Base-by-base conservation (phyloP, 164 flowering plant genomes). In the Umbellularia californica region DNA sequence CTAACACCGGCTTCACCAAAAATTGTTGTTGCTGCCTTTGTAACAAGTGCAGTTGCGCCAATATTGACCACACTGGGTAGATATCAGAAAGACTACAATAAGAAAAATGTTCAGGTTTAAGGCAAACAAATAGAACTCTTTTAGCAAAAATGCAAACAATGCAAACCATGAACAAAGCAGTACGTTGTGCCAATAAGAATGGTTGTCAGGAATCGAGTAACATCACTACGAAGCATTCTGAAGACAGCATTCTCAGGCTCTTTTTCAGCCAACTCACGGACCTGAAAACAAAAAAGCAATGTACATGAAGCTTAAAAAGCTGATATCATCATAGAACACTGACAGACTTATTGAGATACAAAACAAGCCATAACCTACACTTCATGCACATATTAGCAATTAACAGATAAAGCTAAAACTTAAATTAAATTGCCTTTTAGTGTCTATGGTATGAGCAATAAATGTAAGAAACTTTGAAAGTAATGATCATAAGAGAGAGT, bases 141-240 rank as follows among this genome's bases (percentile, higher is more conserved):
- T 15, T 58, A 27, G 69, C 25, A 69, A 50, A 52, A 74, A 69
- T 70, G 22, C 3, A 50, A 58, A n/a, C 25, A 68, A 50, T 41
- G 33, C 13, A 76, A 55, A 69, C 23, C 33, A 74, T 35, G 70
- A 23, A 71, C 50, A 74, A 70, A 58, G 52, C 22, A 79, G 30
- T 96, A 96, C 99, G 98, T 96, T 74, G 99, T 96, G 81, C 99
- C 99, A 77, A 96, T 94, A 74, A 96, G 95, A 75, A 96, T 96
- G 47, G 99, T 94, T 17, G 99, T 96, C 68, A 96, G 83, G 82
- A 96, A 96, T 27, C 99, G 90, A 74, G 98, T 96, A 66, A 96
- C 97, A 84, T 96, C 99, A 77, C 83, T 89, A 19, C 92, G 91
- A 72, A 96, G 97, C 97, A 89, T 88, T 87, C 79, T 90, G 84